Evolutionary conservation across 805 yeast genomes (phyloP).

Genomic region (Candida chauliodis): DNA sequence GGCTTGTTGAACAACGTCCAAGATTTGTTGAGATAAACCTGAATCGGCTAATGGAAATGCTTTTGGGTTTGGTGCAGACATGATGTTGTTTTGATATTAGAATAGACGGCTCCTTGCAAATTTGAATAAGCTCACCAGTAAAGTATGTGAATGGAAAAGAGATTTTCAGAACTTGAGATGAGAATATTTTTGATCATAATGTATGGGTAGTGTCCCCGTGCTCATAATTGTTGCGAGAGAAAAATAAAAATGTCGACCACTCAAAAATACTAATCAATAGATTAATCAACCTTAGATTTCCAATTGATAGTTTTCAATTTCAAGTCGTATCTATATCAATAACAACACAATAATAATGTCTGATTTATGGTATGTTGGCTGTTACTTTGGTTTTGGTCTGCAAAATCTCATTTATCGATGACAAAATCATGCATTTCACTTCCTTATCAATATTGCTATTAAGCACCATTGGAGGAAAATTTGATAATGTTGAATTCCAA

Average conservation of each 20-base stretch:
- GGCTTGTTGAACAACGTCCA: slow-evolving; percentile 97
- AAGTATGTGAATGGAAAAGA: slow-evolving; percentile 1
- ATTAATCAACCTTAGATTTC: background rate
- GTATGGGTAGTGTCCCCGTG: slow-evolving; percentile 3
- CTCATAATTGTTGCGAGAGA: background rate
- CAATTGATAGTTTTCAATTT: background rate
- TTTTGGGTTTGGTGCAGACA: slow-evolving; percentile 94
- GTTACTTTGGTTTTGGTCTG: no score
- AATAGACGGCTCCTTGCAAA: slow-evolving; percentile 51
- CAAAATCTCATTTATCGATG: no score
- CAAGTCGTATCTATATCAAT: slow-evolving; percentile 1
- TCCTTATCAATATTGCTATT: background rate
- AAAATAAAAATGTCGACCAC: slow-evolving; percentile 6
- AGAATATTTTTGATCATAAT: background rate
- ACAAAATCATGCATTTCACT: background rate
- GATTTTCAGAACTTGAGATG: background rate
- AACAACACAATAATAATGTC: slow-evolving; percentile 42
- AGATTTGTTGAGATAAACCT: slow-evolving; percentile 90
- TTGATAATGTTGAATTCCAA: no score
- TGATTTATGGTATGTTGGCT: slow-evolving; percentile 65
- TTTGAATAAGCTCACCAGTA: slow-evolving; percentile 29
- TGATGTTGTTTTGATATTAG: slow-evolving; percentile 17
- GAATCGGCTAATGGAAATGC: slow-evolving; percentile 99
- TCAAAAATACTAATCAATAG: slow-evolving; percentile 1
- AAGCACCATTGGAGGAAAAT: no score